phyloP scores from a whole-genome alignment of 2,329 filamentous ascomycete genomes.

The Phialocephala sp. region DNA sequence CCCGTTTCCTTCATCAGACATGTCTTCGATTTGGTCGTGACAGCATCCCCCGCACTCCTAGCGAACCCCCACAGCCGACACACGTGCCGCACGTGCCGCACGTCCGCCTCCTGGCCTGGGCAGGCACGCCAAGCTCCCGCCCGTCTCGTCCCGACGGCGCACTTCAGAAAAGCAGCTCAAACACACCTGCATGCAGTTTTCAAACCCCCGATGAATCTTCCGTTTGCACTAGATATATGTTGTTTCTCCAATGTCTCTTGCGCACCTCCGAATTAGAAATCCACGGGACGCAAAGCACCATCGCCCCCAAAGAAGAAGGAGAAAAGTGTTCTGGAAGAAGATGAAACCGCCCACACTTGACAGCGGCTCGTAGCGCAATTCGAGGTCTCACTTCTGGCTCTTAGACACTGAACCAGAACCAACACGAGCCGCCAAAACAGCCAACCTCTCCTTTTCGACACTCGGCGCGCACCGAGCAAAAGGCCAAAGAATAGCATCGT shows the following conservation, averaged over 20 bases:
- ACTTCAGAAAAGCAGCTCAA: conserved; percentile 5
- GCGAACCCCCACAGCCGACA: background rate
- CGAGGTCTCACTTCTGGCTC: background rate
- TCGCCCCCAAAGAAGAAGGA: conserved; percentile 8
- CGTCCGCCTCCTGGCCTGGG: background rate
- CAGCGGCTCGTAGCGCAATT: conserved; percentile 10
- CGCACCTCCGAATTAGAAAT: background rate
- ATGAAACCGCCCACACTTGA: conserved; percentile 10
- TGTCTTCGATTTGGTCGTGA: background rate
- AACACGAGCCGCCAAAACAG: background rate
- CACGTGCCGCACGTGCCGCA: background rate
- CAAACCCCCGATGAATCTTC: background rate
- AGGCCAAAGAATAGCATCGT: background rate
- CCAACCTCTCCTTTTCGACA: conserved; percentile 5
- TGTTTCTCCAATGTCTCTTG: background rate
- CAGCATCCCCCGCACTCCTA: background rate
- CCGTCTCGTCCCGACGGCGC: background rate
- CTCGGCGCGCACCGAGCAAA: background rate
- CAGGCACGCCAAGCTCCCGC: background rate
- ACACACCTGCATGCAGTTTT: background rate
- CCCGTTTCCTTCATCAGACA: background rate
- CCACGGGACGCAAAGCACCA: background rate
- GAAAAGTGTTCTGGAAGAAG: conserved; percentile 7
- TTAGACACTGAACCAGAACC: background rate
- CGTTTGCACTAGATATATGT: background rate